These are phyloP conservation scores for Pseudogymnoascus pannorum DNA, from an alignment of 2,329 filamentous ascomycete species.

Conservation along the genomic window DNA sequence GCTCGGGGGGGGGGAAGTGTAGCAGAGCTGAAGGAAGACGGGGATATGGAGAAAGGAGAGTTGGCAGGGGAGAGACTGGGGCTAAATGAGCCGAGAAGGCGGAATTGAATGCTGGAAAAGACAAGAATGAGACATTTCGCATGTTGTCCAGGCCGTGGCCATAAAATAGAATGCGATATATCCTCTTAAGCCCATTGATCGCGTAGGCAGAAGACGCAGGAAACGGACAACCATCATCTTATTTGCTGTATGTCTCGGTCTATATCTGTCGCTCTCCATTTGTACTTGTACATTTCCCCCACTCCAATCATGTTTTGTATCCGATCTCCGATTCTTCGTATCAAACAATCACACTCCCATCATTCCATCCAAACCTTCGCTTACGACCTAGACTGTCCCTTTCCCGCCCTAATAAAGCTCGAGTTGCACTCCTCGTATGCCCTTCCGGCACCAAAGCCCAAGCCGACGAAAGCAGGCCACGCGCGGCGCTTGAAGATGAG, in stretches of 20 bases:
- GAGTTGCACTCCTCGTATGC: conserved; percentile 96
- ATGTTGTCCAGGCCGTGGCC: not conserved
- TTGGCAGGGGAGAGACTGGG: not conserved
- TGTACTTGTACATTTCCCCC: conserved; percentile 9
- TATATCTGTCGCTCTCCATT: not conserved
- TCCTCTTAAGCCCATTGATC: not conserved
- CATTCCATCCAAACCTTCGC: not conserved
- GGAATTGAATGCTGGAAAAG: not conserved
- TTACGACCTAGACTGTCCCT: conserved; percentile 12
- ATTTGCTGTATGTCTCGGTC: not conserved
- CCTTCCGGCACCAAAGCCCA: conserved; percentile 90
- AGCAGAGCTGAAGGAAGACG: not conserved
- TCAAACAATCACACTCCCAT: not conserved
- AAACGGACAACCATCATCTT: not conserved
- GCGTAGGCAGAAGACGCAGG: not conserved
- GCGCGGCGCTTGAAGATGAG: conserved; percentile 96
- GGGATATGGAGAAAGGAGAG: not conserved
- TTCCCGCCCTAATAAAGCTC: conserved; percentile 27
- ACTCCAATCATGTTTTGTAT: not conserved
- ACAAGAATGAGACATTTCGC: not conserved
- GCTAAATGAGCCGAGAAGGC: not conserved
- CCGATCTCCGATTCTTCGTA: conserved; percentile 4
- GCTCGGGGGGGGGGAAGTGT: not conserved
- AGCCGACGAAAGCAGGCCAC: conserved; percentile 92
- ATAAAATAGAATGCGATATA: not conserved